Evolutionary conservation across 2,329 filamentous ascomycete species (phyloP).

Genomic region (Mollisia scopiformis): DNA sequence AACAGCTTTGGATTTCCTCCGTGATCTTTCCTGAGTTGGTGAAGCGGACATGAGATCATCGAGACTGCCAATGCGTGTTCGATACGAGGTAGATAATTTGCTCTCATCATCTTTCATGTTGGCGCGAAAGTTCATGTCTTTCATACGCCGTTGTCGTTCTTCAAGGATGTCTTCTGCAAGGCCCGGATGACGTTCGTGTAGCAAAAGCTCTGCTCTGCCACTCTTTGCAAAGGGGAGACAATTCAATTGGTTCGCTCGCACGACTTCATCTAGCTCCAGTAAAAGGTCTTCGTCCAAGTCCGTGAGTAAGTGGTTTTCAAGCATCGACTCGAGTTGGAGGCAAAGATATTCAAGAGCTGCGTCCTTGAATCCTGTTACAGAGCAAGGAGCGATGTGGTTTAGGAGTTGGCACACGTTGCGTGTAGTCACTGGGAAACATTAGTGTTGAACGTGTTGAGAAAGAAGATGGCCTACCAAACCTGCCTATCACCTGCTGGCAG

Average conservation of each 20-base stretch:
- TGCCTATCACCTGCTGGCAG: slow-evolving; percentile 82
- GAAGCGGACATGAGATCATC: slow-evolving; percentile 58
- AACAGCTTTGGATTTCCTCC: slow-evolving; percentile 49
- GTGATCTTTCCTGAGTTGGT: slow-evolving; percentile 42
- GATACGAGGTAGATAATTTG: slow-evolving; percentile 62
- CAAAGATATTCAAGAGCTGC: slow-evolving; percentile 89
- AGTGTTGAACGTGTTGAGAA: neutral
- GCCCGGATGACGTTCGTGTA: slow-evolving; percentile 55
- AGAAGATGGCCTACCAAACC: slow-evolving; percentile 60
- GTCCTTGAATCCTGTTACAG: slow-evolving; percentile 83
- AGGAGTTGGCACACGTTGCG: slow-evolving; percentile 86
- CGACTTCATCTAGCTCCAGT: slow-evolving; percentile 76
- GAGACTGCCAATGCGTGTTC: slow-evolving; percentile 61
- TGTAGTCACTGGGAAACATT: slow-evolving; percentile 60
- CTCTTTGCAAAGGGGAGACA: slow-evolving; percentile 78
- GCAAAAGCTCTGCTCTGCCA: slow-evolving; percentile 66
- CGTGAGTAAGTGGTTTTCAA: slow-evolving; percentile 87
- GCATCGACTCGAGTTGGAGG: slow-evolving; percentile 85
- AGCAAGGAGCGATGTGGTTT: slow-evolving; percentile 83
- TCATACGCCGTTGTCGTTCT: slow-evolving; percentile 70
- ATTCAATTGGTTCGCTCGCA: slow-evolving; percentile 80
- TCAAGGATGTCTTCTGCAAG: slow-evolving; percentile 65
- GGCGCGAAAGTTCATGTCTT: slow-evolving; percentile 73
- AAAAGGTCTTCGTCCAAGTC: slow-evolving; percentile 86
- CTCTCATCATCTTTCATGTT: slow-evolving; percentile 67